phyloP scores from a whole-genome alignment of 805 yeast genomes.

The Pichia phayaonensis region DNA sequence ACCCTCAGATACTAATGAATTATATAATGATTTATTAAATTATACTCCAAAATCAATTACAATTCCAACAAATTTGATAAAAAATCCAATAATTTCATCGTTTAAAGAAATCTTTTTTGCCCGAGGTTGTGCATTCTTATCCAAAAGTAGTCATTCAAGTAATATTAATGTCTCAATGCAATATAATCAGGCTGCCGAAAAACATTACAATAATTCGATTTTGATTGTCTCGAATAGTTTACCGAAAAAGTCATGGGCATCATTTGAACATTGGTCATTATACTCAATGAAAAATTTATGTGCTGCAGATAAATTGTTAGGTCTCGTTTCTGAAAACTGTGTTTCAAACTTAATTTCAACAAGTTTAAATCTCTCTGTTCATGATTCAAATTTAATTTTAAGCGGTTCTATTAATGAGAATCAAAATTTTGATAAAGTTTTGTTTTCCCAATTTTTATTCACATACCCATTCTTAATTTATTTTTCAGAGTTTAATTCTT shows the following conservation, averaged over 20 bases:
- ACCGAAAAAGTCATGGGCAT: background rate
- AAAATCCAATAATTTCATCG: slow-evolving; percentile 10
- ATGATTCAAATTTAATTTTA: background rate
- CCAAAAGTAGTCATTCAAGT: slow-evolving; percentile 21
- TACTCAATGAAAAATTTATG: slow-evolving; percentile 36
- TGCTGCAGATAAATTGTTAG: slow-evolving; percentile 29
- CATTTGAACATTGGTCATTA: slow-evolving; percentile 28
- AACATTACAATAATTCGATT: slow-evolving; percentile 21
- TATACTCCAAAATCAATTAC: slow-evolving; percentile 22
- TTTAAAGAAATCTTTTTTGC: slow-evolving; percentile 31
- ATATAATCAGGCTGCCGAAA: slow-evolving; percentile 18
- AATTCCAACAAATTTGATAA: slow-evolving; percentile 18
- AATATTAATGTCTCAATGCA: slow-evolving; percentile 10
- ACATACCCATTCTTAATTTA: slow-evolving; percentile 34
- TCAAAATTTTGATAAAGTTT: slow-evolving; percentile 5
- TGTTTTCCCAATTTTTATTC: slow-evolving; percentile 27
- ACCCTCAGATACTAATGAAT: background rate
- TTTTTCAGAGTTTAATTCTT: slow-evolving; percentile 26
- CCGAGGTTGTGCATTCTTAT: slow-evolving; percentile 33
- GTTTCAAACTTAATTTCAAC: slow-evolving; percentile 3
- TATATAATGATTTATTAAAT: slow-evolving; percentile 18
- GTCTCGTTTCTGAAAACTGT: slow-evolving; percentile 15
- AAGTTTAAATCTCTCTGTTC: background rate
- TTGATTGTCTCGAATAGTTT: slow-evolving; percentile 13
- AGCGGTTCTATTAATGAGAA: background rate